Evolutionary conservation across 1,139 yeast genomes (phyloP).

Genomic region (Tardiomyces depauwii): DNA sequence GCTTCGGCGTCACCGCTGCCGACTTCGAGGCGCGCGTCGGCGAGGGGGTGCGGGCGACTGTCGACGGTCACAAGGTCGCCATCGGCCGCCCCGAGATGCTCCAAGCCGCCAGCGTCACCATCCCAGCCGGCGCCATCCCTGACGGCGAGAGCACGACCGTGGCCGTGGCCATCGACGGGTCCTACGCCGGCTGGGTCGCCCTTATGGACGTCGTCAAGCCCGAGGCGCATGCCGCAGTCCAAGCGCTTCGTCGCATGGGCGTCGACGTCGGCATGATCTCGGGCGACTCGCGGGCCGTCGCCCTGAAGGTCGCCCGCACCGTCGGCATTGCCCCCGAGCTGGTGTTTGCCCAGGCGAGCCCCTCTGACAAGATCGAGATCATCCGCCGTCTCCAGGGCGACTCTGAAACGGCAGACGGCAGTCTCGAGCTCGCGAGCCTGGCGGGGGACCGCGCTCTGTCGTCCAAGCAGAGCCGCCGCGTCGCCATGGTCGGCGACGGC

Average conservation of each 20-base stretch:
- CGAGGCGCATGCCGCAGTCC: conserved; percentile 52
- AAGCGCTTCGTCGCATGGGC: conserved; percentile 42
- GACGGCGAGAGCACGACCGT: conserved; percentile 19
- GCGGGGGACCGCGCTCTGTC: too few relatives aligned
- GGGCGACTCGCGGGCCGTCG: conserved; percentile 67
- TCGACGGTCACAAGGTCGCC: conserved; percentile 13
- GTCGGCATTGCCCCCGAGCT: conserved; percentile 56
- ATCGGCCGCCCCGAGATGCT: conserved; percentile 9
- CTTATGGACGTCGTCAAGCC: conserved; percentile 60
- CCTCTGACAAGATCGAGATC: conserved; percentile 63
- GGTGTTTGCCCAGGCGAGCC: conserved; percentile 69
- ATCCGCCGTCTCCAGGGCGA: conserved; percentile 44
- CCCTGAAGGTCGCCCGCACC: conserved; percentile 50
- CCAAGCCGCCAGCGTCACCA: not conserved
- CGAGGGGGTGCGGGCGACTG: conserved; percentile 51
- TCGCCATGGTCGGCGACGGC: conserved; percentile 95
- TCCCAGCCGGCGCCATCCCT: not conserved
- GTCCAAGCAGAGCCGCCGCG: conserved; percentile 20
- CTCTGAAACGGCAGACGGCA: conserved; percentile 16
- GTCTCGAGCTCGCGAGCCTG: too few relatives aligned
- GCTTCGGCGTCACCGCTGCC: conserved; percentile 25
- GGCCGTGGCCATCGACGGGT: conserved; percentile 40
- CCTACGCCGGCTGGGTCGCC: conserved; percentile 53
- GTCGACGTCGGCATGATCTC: conserved; percentile 79
- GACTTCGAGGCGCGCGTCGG: conserved; percentile 53